phyloP scores from a whole-genome alignment of 1,284 basidiomycete species.

The Pisolithus thermaeus region DNA sequence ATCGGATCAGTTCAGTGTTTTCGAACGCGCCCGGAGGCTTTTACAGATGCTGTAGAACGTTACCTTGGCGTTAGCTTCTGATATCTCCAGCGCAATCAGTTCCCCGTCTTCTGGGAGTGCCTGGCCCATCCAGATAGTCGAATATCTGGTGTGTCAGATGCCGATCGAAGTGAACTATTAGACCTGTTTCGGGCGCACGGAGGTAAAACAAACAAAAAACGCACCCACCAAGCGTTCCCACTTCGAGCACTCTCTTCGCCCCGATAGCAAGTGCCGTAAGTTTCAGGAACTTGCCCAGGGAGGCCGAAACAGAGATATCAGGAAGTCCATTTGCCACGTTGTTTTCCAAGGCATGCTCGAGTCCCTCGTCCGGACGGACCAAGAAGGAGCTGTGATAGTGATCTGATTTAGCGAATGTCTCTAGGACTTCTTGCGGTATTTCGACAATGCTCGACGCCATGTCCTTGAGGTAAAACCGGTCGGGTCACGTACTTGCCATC shows the following conservation, averaged over 20 bases:
- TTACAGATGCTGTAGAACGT: background rate
- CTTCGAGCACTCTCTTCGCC: slow-evolving; percentile 37
- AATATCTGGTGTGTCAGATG: slow-evolving; percentile 24
- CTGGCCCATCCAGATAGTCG: slow-evolving; percentile 39
- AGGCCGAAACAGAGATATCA: slow-evolving; percentile 27
- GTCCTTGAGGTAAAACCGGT: too few relatives aligned
- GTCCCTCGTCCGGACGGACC: slow-evolving; percentile 12
- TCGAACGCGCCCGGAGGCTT: background rate
- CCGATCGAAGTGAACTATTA: too few relatives aligned
- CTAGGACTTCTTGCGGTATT: slow-evolving; percentile 1
- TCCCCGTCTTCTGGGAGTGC: slow-evolving; percentile 36
- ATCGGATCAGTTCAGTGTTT: background rate
- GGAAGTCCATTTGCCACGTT: slow-evolving; percentile 15
- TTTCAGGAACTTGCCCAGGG: slow-evolving; percentile 38
- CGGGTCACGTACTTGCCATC: too few relatives aligned
- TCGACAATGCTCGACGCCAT: background rate
- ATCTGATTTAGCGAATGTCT: slow-evolving; percentile 17
- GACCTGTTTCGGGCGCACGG: background rate
- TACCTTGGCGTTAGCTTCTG: slow-evolving; percentile 44
- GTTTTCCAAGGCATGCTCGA: slow-evolving; percentile 13
- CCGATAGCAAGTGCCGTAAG: slow-evolving; percentile 32
- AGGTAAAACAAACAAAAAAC: slow-evolving; percentile 5
- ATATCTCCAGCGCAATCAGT: slow-evolving; percentile 41
- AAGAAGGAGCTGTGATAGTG: slow-evolving; percentile 24
- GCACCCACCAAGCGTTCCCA: slow-evolving; percentile 41